Evolutionary conservation across 2,329 filamentous ascomycete genomes (phyloP).

Genomic region (Alternaria consortialis): DNA sequence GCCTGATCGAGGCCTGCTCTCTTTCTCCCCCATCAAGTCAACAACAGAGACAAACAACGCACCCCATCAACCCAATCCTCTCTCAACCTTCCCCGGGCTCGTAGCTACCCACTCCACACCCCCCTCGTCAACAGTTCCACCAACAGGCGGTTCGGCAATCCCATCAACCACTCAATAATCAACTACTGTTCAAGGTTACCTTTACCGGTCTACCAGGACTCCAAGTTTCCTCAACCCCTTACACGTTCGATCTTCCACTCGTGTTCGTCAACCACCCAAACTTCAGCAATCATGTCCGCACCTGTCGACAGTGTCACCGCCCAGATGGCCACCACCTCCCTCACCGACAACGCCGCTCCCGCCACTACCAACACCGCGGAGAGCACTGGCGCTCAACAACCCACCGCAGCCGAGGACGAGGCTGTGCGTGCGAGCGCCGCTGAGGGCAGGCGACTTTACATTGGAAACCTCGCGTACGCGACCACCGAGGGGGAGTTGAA

Average conservation of each 20-base stretch:
- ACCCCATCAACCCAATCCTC: constrained; percentile 43
- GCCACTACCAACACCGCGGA: constrained; percentile 53
- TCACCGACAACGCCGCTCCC: constrained; percentile 60
- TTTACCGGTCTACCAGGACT: constrained; percentile 54
- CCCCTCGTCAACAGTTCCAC: constrained; percentile 62
- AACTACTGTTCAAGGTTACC: constrained; percentile 52
- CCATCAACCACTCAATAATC: constrained; percentile 40
- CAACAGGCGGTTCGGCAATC: constrained; percentile 58
- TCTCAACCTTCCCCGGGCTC: constrained; percentile 51
- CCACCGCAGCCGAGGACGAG: constrained; percentile 80
- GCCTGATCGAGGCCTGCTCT: constrained; percentile 27
- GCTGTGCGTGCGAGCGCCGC: constrained; percentile 96
- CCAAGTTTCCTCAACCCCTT: constrained; percentile 54
- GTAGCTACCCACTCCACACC: constrained; percentile 62
- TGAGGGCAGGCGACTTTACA: constrained; percentile 99
- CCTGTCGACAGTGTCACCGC: constrained; percentile 79
- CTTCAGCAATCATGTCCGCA: constrained; percentile 80
- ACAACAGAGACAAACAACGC: constrained; percentile 40
- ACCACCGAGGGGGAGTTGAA: constrained; percentile 99
- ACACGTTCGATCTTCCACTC: constrained; percentile 52
- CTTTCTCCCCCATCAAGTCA: constrained; percentile 46
- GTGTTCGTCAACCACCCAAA: constrained; percentile 64
- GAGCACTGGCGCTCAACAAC: constrained; percentile 65
- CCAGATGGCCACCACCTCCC: constrained; percentile 71
- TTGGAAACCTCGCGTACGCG: constrained; percentile 99